Percentiles rank a stretch among this genome's conserved stretches.
phyloP scores from a whole-genome alignment of 495 filamentous ascomycete genomes.

The Neurospora tetraspora region DNA sequence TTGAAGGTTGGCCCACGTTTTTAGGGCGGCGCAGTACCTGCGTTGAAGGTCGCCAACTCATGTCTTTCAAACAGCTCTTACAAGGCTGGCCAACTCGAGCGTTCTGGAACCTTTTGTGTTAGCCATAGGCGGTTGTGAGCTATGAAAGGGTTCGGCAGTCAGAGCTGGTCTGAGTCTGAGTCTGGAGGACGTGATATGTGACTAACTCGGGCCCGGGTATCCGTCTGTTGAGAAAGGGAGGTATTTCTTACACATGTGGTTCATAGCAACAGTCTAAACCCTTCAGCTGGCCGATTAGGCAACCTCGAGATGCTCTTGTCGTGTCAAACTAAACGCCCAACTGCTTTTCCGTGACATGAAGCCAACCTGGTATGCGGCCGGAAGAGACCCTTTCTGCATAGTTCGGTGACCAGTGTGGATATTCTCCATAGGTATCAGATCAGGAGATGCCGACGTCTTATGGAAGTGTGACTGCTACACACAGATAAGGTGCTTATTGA shows the following conservation, averaged over 20 bases:
- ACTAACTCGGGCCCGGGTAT: conserved; percentile 1
- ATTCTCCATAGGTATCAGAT: neutral
- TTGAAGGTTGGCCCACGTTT: neutral
- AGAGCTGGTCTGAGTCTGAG: neutral
- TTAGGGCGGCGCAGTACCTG: neutral
- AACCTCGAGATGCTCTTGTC: neutral
- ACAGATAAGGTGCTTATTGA: neutral
- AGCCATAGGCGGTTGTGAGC: neutral
- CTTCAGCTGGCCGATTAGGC: neutral
- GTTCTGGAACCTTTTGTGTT: neutral
- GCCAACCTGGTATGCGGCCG: neutral
- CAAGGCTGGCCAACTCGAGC: neutral
- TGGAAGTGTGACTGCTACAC: neutral
- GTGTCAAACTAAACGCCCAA: neutral
- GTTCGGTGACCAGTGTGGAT: neutral
- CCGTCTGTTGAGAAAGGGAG: neutral
- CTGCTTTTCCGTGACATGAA: neutral
- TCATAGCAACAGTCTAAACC: neutral
- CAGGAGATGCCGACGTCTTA: neutral
- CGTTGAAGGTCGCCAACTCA: neutral
- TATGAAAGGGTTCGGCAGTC: neutral
- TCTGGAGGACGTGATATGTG: neutral
- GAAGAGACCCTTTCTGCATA: neutral
- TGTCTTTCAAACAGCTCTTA: neutral
- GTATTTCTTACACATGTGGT: neutral